phyloP scores from a whole-genome alignment of 2,329 filamentous ascomycete species.

The Ascochyta clinopodiicola region DNA sequence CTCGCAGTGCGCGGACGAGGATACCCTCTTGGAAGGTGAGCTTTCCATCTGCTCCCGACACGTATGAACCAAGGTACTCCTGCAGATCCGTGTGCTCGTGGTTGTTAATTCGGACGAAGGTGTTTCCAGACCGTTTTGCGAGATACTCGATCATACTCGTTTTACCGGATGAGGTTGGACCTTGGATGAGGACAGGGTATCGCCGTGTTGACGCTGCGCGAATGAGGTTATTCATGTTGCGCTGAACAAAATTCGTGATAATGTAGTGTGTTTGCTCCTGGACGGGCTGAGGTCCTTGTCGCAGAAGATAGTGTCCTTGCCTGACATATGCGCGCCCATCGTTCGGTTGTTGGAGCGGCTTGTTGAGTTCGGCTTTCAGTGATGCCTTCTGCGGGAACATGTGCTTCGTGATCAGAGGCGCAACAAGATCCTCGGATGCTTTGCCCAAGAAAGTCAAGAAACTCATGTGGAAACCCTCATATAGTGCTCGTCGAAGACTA shows the following conservation, averaged over 20 bases:
- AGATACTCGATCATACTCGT: constrained; percentile 99
- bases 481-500: constrained; percentile 82
- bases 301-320: constrained; percentile 91
- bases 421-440: constrained; percentile 78
- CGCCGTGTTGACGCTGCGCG: constrained; percentile 88
- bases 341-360: constrained; percentile 76
- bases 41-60: constrained; percentile 83
- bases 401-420: constrained; percentile 80
- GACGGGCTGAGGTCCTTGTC: constrained; percentile 71
- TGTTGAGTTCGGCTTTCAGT: constrained; percentile 74
- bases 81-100: constrained; percentile 98
- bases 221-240: constrained; percentile 92
- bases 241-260: constrained; percentile 91
- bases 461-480: constrained; percentile 97
- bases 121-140: constrained; percentile 95
- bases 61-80: constrained; percentile 94
- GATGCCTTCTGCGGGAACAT: constrained; percentile 76
- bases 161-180: constrained; percentile 95
- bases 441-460: constrained; percentile 89
- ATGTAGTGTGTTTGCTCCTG: constrained; percentile 89
- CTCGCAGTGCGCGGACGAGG: constrained; percentile 86
- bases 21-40: constrained; percentile 92
- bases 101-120: constrained; percentile 98
- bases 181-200: constrained; percentile 94
- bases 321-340: constrained; percentile 81